These are phyloP conservation scores for Heterobasidion occidentale DNA, from an alignment of 1,284 basidiomycete genomes.

Conservation along the genomic window DNA sequence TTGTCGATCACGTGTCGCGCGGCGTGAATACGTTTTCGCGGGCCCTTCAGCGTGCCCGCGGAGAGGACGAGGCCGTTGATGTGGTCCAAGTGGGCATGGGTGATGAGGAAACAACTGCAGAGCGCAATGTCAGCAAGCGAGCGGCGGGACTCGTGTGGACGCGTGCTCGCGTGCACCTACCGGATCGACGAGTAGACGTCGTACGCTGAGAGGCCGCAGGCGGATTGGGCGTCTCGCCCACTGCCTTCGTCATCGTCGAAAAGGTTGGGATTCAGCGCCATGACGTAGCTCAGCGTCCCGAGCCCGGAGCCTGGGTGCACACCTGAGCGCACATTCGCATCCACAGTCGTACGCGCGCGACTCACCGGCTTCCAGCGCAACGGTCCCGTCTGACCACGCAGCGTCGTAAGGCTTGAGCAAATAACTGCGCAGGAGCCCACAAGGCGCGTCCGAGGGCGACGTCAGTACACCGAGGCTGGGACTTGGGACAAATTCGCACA, in stretches of 20 bases:
- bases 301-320: conserved; percentile 52
- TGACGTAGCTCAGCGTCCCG: conserved; percentile 51
- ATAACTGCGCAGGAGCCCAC: conserved; percentile 39
- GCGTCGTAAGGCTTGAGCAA: conserved; percentile 52
- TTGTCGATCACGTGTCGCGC: conserved; percentile 55
- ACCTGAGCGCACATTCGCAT: not conserved
- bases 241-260: conserved; percentile 26
- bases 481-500: conserved; percentile 2
- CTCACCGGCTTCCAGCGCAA: conserved; percentile 70
- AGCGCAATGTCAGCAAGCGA: not conserved
- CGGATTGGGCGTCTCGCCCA: not conserved
- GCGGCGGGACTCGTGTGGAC: not conserved
- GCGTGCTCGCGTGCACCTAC: conserved; percentile 24
- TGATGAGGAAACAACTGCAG: conserved; percentile 62
- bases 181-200: conserved; percentile 54
- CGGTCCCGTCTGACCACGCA: conserved; percentile 59
- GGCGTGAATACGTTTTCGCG: conserved; percentile 59
- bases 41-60: conserved; percentile 61
- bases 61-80: conserved; percentile 68
- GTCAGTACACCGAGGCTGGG: not conserved
- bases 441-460: not conserved
- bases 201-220: conserved; percentile 24
- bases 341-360: conserved; percentile 1
- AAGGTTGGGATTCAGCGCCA: conserved; percentile 42
- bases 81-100: conserved; percentile 81